Conservation (phyloP, 345 rosid genomes). For the Brassica rapa region DNA sequence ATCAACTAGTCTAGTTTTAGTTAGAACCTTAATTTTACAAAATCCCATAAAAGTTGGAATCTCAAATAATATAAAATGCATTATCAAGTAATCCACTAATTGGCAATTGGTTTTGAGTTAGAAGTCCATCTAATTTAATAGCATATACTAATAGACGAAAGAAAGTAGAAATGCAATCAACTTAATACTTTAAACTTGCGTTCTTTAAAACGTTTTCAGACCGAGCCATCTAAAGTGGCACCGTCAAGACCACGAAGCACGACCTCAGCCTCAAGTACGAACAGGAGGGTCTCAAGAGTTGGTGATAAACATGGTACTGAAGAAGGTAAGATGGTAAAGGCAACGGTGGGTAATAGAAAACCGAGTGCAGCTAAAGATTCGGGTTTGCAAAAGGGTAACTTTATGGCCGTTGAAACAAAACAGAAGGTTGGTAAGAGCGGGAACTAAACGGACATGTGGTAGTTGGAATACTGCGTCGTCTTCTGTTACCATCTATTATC, state of each 20-base stretch:
- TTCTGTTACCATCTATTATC: background rate
- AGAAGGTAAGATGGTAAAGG: constrained; percentile 21
- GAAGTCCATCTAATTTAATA: no score
- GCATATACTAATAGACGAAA: background rate
- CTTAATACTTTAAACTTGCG: background rate
- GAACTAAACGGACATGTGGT: background rate
- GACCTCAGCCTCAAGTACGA: constrained; percentile 9
- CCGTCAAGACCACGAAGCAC: constrained; percentile 16
- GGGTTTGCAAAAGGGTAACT: constrained; percentile 16
- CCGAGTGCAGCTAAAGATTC: constrained; percentile 18
- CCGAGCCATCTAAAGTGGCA: constrained; percentile 16
- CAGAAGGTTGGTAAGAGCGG: background rate
- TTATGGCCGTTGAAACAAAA: constrained; percentile 21
- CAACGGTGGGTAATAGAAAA: background rate
- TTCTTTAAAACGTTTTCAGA: constrained; percentile 21
- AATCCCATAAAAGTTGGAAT: no score
- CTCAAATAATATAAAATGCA: background rate
- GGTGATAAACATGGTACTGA: constrained; percentile 14
- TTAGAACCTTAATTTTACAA: no score
- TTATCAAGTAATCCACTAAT: no score
- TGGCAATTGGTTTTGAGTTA: no score
- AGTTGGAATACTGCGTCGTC: background rate
- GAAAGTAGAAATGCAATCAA: constrained; percentile 1
- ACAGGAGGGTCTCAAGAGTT: constrained; percentile 7
- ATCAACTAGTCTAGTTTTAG: constrained; percentile 1